Percentiles rank a stretch among this genome's conserved stretches.
These are phyloP conservation scores for Hansfordia pulvinata DNA, from an alignment of 2,329 filamentous ascomycete species.

Conservation along the genomic window DNA sequence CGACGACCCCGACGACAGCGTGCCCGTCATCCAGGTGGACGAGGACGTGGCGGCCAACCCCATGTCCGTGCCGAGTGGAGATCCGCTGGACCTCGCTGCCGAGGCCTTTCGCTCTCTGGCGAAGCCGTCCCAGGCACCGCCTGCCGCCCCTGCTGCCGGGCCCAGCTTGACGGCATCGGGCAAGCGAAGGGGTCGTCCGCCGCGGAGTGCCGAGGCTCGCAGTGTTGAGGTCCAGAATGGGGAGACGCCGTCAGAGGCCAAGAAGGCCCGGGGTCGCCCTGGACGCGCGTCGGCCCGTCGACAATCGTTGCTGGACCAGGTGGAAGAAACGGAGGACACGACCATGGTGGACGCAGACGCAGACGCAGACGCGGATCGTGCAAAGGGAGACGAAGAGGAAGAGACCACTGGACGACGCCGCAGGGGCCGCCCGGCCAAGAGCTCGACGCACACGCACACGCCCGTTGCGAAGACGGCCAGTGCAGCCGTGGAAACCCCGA, in stretches of 20 bases:
- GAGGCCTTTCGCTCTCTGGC: constrained; percentile 19
- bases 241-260: constrained; percentile 7
- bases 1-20: constrained; percentile 28
- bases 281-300: constrained; percentile 8
- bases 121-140: constrained; percentile 3
- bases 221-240: background rate
- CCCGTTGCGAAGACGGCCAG: constrained; percentile 14
- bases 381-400: constrained; percentile 7
- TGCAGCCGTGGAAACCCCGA: too few species aligned
- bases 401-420: too few species aligned
- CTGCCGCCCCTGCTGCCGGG: constrained; percentile 1
- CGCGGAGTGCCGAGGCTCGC: constrained; percentile 8
- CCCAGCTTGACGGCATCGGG: constrained; percentile 9
- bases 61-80: too few species aligned
- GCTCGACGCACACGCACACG: constrained; percentile 1
- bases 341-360: constrained; percentile 13
- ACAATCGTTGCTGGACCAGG: constrained; percentile 13
- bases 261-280: constrained; percentile 13
- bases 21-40: constrained; percentile 8
- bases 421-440: too few species aligned
- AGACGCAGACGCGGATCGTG: constrained; percentile 5
- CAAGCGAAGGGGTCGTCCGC: constrained; percentile 15
- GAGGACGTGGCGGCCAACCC: too few species aligned
- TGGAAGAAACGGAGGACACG: constrained; percentile 9
- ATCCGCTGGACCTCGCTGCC: constrained; percentile 27